Base-by-base conservation (phyloP, 2,329 filamentous ascomycete genomes). In the Ceratocystis harringtonii region DNA sequence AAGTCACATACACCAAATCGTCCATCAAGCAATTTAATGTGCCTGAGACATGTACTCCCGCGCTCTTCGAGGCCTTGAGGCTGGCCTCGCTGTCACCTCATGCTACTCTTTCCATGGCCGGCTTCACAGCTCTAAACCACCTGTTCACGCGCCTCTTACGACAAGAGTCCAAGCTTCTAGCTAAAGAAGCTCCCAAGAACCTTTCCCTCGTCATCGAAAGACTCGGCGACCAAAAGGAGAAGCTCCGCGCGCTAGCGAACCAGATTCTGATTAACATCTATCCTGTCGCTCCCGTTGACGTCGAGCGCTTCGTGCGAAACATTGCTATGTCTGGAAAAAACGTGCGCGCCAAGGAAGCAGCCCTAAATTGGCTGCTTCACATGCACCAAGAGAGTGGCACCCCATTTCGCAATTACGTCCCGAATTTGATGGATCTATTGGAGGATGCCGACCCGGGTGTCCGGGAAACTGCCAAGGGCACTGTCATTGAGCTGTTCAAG, bases 11-110 rank as follows among this genome's bases (percentile, higher is more conserved):
- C 71, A 79, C 92, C 75, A 95, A 96, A 76, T 91, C 89, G 55
- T 84, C 85, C 74, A 96, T 96, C 79, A 96, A 96, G 75, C 91
- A 95, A 75, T 87, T 89, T 73, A 91, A 91, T 77, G 89, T 96
- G 58, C 90, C 90, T 68, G 90, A 95, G 69, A 76, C 76, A 65
- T 83, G 81, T 71, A 82, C 95, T 70, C 76, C 84, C 30, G 79
- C 84, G 66, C 84, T 96, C 69, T 95, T 96, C 76, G 90, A 96
- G 68, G 89, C 87, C 69, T 80, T 95, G 71, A 87, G 87, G 69
- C 77, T 85, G 64, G 88, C 90, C 68, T 87, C 92, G 69, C 78
- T 80, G 64, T 89, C 89, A 52, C 86, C 89, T 71, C 88, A 95
- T 71, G 86, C 86, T 55, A 83, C 84, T 43, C 85, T 96, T 68